These are phyloP conservation scores for Colletotrichum sp. DNA, from an alignment of 2,329 filamentous ascomycete genomes.

Conservation along the genomic window DNA sequence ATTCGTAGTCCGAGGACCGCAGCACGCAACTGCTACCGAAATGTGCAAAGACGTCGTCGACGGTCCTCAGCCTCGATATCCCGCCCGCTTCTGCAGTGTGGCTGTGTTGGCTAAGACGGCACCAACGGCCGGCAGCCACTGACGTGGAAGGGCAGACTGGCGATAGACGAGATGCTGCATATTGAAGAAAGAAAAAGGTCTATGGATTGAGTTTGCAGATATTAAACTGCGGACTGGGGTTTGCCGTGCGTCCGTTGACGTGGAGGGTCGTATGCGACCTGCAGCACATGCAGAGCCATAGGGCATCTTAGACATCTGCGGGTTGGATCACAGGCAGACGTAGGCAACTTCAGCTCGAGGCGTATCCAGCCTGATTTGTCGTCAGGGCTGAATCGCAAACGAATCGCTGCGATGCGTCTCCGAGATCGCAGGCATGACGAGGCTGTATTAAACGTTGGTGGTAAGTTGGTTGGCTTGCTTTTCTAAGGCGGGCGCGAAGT, in stretches of 20 bases:
- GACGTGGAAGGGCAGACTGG: not conserved
- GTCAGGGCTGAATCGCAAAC: not conserved
- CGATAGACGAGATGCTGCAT: not conserved
- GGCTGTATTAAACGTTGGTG: not conserved
- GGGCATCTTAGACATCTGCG: not conserved
- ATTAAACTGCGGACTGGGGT: not conserved
- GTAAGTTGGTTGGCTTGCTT: not conserved
- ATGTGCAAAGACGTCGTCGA: not conserved
- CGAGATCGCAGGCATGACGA: not conserved
- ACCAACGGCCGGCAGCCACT: not conserved
- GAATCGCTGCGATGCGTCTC: not conserved
- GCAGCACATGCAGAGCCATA: not conserved
- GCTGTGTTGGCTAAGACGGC: not conserved
- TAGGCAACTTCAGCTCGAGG: not conserved
- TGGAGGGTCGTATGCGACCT: not conserved
- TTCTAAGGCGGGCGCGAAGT: not conserved
- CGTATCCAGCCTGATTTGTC: not conserved
- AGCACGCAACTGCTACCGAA: not conserved
- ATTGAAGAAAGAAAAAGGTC: not conserved
- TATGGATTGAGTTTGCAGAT: not conserved
- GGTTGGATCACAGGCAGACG: not conserved
- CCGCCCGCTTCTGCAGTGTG: not conserved
- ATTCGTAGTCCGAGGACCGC: not conserved
- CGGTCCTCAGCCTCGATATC: not conserved
- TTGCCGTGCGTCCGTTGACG: not conserved